A percentile compares a stretch with the other conserved stretches of the same genome.
Conservation (phyloP, 78 protist genomes). For the Dictyostelium intermedium region DNA sequence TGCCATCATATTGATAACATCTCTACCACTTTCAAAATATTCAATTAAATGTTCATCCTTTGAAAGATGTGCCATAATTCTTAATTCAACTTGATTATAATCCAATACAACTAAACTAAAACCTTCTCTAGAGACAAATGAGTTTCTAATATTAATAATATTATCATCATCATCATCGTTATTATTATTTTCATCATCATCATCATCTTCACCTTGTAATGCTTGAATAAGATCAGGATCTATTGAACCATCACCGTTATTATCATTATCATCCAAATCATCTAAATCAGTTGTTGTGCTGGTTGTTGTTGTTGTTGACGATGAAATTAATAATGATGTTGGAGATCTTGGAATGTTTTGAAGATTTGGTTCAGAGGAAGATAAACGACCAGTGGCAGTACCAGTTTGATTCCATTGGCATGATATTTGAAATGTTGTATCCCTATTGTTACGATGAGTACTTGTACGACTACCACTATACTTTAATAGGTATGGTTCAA, state of each 20-base stretch:
- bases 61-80: constrained; percentile 73
- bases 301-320: not conserved
- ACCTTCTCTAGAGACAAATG: constrained; percentile 25
- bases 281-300: not conserved
- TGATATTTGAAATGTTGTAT: not conserved
- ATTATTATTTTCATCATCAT: not conserved
- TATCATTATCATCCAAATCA: not conserved
- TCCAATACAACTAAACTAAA: constrained; percentile 26
- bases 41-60: constrained; percentile 18
- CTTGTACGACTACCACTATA: too few relatives aligned
- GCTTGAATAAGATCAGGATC: not conserved
- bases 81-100: constrained; percentile 74
- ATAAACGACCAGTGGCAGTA: constrained; percentile 66
- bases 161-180: not conserved
- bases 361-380: constrained; percentile 33
- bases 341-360: constrained; percentile 38
- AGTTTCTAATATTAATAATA: constrained; percentile 19
- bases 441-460: too few relatives aligned
- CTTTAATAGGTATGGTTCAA: not conserved
- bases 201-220: not conserved
- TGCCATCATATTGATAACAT: constrained; percentile 63
- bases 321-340: not conserved
- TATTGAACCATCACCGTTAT: not conserved
- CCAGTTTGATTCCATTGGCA: constrained; percentile 58
- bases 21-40: constrained; percentile 20